Evolutionary conservation across 106 monocot species (phyloP).

Genomic region (Allium cepa): DNA sequence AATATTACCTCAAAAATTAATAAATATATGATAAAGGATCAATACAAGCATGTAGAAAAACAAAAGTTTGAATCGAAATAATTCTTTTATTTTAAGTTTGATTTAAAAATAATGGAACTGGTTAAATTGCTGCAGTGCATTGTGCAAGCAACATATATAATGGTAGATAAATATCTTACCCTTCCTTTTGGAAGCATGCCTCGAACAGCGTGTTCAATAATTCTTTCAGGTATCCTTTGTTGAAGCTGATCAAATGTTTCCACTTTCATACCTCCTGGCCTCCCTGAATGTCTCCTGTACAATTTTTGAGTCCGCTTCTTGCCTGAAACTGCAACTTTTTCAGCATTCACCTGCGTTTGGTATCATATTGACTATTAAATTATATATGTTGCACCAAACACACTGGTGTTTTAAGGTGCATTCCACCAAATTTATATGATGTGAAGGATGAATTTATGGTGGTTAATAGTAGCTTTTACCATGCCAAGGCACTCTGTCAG

Average conservation of each 20-base stretch:
- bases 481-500: too few relatives aligned
- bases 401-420: not conserved
- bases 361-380: not conserved
- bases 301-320: conserved; percentile 85
- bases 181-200: conserved; percentile 98
- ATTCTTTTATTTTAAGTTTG: too few relatives aligned
- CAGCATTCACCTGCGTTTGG: conserved; percentile 75
- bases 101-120: too few relatives aligned
- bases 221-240: conserved; percentile 88
- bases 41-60: too few relatives aligned
- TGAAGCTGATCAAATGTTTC: conserved; percentile 97
- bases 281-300: conserved; percentile 93
- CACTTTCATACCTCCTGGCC: conserved; percentile 87
- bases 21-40: too few relatives aligned
- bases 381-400: not conserved
- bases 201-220: conserved; percentile 82
- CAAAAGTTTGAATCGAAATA: too few relatives aligned
- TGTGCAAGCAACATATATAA: too few relatives aligned
- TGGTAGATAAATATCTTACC: conserved; percentile 29
- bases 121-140: too few relatives aligned
- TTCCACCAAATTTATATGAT: too few relatives aligned
- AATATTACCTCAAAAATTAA: too few relatives aligned
- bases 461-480: too few relatives aligned
- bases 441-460: too few relatives aligned
- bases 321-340: conserved; percentile 93